phyloP scores from a whole-genome alignment of 1,139 yeast species.

The Saccharomycopsis crataegensis region DNA sequence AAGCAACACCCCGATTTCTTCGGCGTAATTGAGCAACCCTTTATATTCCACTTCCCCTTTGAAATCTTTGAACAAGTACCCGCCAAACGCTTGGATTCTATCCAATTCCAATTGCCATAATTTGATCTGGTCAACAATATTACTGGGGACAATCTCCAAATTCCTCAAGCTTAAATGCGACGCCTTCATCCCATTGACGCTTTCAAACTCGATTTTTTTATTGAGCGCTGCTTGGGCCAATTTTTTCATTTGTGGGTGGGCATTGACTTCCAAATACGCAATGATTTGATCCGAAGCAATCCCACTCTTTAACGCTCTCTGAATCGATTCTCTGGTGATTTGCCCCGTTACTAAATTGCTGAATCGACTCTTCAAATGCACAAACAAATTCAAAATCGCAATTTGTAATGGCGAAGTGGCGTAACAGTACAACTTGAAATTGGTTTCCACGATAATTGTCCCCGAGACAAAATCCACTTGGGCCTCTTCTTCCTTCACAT shows the following conservation, averaged over 20 bases:
- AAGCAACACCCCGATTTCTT: conserved; percentile 80
- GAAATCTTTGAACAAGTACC: conserved; percentile 84
- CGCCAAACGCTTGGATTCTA: conserved; percentile 81
- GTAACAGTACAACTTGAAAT: conserved; percentile 87
- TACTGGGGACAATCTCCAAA: conserved; percentile 78
- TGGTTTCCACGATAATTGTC: conserved; percentile 83
- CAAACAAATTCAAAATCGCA: conserved; percentile 83
- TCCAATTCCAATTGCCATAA: conserved; percentile 96
- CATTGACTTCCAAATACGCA: conserved; percentile 81
- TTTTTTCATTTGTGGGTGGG: conserved; percentile 85
- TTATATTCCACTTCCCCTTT: conserved; percentile 71
- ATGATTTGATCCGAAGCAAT: conserved; percentile 94
- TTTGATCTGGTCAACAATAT: conserved; percentile 90
- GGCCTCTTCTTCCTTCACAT: conserved; percentile 26
- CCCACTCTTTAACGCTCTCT: conserved; percentile 79
- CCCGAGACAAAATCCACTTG: conserved; percentile 35
- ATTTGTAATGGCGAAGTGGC: conserved; percentile 94
- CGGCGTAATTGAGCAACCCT: conserved; percentile 66
- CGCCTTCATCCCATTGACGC: conserved; percentile 28
- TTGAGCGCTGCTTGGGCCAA: conserved; percentile 61
- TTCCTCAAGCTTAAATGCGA: conserved; percentile 40
- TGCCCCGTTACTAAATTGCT: conserved; percentile 92
- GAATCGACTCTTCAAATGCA: conserved; percentile 75
- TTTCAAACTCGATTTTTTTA: conserved; percentile 53
- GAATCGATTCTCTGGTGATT: conserved; percentile 83